Evolutionary conservation across 2,329 filamentous ascomycete genomes (phyloP).

Genomic region (Cercospora canescens): DNA sequence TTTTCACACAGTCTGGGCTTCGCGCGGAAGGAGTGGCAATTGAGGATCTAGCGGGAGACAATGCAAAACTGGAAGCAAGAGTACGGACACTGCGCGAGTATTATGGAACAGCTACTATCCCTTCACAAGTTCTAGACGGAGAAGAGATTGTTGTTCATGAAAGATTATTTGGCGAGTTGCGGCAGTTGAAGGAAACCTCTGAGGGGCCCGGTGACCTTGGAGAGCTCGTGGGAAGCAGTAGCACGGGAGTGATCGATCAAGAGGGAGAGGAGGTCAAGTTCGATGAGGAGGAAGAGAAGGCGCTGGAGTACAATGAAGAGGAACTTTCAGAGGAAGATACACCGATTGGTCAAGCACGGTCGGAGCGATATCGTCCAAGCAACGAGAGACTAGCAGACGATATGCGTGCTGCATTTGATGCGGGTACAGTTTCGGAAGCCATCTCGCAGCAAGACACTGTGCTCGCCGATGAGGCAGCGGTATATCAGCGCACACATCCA

Average conservation of each 20-base stretch:
- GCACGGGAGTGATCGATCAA: conserved; percentile 54
- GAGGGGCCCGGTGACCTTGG: conserved; percentile 46
- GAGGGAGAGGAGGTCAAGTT: conserved; percentile 57
- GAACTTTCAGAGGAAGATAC: conserved; percentile 26
- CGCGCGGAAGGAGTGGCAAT: conserved; percentile 3
- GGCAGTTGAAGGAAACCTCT: conserved; percentile 40
- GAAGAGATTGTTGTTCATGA: conserved; percentile 76
- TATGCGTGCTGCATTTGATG: conserved; percentile 41
- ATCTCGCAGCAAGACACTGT: conserved; percentile 57
- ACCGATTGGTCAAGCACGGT: conserved; percentile 11
- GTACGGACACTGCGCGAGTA: conserved; percentile 21
- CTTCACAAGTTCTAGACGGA: conserved; percentile 66
- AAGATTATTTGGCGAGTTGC: conserved; percentile 74
- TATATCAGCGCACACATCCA: conserved; percentile 65
- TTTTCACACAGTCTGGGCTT: conserved; percentile 19
- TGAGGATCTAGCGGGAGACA: conserved; percentile 4
- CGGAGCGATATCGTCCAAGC: conserved; percentile 58
- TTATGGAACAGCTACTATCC: conserved; percentile 63
- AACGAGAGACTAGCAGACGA: conserved; percentile 32
- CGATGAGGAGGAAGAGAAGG: conserved; percentile 37
- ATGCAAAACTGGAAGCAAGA: conserved; percentile 13
- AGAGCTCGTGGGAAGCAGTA: conserved; percentile 24
- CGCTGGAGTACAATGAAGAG: conserved; percentile 1
- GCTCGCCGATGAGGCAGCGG: conserved; percentile 52
- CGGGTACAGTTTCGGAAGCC: conserved; percentile 48